Base-by-base conservation (phyloP, 495 filamentous ascomycete genomes). In the Diplogelasinospora grovesii region DNA sequence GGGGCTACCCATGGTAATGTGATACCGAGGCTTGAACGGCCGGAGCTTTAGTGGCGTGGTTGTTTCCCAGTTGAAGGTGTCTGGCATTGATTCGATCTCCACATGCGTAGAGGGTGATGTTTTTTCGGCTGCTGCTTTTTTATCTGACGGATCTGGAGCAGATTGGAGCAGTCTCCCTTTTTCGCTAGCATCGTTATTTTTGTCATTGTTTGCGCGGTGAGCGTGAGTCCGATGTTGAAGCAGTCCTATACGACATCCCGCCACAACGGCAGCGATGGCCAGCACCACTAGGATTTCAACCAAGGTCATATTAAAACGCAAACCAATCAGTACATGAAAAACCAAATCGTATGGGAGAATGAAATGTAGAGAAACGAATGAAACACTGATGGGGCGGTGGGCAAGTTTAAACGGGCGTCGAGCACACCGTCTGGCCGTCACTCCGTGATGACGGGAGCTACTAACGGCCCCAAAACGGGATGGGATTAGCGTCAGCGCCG, bases 11-110 rank as follows among this genome's bases (percentile, higher is more conserved):
- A 89, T 86, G 1, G 81, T 83, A 40, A 86, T 65, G 46, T 85
- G 70, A 51, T 83, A 86, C 28, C 70, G 83, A 9, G 79, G 73
- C 49, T 81, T 84, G 59, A 86, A 87, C 1, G 79, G 80, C 7
- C 82, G 68, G 8, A 83, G 66, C 35, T 79, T 69, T 3, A 73
- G 40, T 0, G 83, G 84, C 25, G 74, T 63, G n/a, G 70, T 75
- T 0, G 62, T 60, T 33, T 66, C 45, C 71, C 77, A 84, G 49
- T 84, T 57, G 50, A 88, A 86, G n/a, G n/a, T n/a, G 31, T 65
- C 56, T 1, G 57, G 32, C 0, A 86, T 60, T 5, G 82, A 69
- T 20, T 70, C 61, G 49, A 85, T 75, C 14, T 34, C 13, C 28
- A 7, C 10, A n/a, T n/a, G n/a, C n/a, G n/a, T 13, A 31, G 18